These are phyloP conservation scores for Roridomyces roridus DNA, from an alignment of 768 basidiomycete genomes.

Conservation along the genomic window DNA sequence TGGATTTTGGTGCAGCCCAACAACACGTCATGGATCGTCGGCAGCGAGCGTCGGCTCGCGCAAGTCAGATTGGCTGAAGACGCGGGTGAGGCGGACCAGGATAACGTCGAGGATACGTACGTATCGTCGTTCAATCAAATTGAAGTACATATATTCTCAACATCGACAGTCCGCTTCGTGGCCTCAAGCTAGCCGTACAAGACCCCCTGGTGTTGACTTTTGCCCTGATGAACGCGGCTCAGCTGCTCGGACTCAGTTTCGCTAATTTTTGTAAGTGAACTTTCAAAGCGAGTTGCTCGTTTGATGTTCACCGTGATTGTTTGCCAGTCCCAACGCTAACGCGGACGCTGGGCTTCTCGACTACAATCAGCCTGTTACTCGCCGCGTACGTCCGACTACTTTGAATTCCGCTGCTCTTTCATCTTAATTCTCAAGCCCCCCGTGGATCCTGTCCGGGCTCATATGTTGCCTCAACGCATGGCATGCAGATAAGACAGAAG, in stretches of 20 bases:
- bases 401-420: background rate
- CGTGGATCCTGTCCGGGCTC: constrained; percentile 64
- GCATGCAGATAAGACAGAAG: constrained; percentile 67
- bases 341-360: constrained; percentile 64
- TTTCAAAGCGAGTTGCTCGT: background rate
- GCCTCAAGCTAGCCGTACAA: constrained; percentile 59
- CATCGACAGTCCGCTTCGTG: constrained; percentile 58
- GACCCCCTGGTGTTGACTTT: constrained; percentile 63
- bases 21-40: constrained; percentile 64
- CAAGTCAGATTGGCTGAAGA: constrained; percentile 71
- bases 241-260: constrained; percentile 63
- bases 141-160: no score
- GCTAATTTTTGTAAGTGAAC: constrained; percentile 61
- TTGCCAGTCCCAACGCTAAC: constrained; percentile 56
- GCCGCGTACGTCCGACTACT: constrained; percentile 53
- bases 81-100: constrained; percentile 68
- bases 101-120: constrained; percentile 61
- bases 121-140: no score
- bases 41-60: constrained; percentile 57
- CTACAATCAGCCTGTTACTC: constrained; percentile 63
- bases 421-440: constrained; percentile 49
- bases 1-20: constrained; percentile 46
- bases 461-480: constrained; percentile 58
- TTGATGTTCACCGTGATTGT: background rate
- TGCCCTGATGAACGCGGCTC: constrained; percentile 54